Evolutionary conservation across 176 grass and related monocot species (phyloP), one percentile per base, ranked within the genome.

Genomic region (Ensete ventricosum): DNA sequence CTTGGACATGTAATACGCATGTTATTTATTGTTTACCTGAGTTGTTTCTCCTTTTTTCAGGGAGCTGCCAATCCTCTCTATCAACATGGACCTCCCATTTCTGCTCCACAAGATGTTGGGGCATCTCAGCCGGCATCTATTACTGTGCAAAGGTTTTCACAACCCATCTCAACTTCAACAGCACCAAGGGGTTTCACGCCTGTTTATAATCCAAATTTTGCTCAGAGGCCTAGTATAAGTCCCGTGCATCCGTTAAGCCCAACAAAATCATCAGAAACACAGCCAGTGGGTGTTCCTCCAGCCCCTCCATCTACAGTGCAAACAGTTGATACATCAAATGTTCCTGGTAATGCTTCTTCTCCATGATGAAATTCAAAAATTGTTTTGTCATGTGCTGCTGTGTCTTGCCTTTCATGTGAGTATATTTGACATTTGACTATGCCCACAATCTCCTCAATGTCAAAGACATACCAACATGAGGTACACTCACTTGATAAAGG

Each of bases 261-360:
- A 54, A 86, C 86, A 76, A 83, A 87, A 54, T 82, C 80, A 27
- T 66, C 73, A 76, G 81, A 81, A 27, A 14, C 65, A 22, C 86
- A 91, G 67, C 65, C 84, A 75, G 59, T 66, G 14, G 64, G 49
- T 84, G 64, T 77, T 25, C 84, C 95, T 77, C 76, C 86, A 75
- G 86, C 88, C 75, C 91, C 91, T 78, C 78, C 94, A 65, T 81
- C 81, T 25, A 99, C 95, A 55, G 84, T 99, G 65, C 88, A 89
- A 80, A 91, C 95, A 72, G 95, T 77, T 74, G 91, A 99, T 89
- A 99, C 88, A 58, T 91, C 88, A n/a, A 99, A 91, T 62, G 91
- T 94, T 24, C 88, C 91, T 79, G 95, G 95, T 99, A 89, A 52
- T 59, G 13, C 9, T 62, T 50, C 9, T 50, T 49, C 22, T 48